Evolutionary conservation across 1,284 basidiomycete genomes (phyloP).

Genomic region (Cutaneotrichosporon spelunceum): DNA sequence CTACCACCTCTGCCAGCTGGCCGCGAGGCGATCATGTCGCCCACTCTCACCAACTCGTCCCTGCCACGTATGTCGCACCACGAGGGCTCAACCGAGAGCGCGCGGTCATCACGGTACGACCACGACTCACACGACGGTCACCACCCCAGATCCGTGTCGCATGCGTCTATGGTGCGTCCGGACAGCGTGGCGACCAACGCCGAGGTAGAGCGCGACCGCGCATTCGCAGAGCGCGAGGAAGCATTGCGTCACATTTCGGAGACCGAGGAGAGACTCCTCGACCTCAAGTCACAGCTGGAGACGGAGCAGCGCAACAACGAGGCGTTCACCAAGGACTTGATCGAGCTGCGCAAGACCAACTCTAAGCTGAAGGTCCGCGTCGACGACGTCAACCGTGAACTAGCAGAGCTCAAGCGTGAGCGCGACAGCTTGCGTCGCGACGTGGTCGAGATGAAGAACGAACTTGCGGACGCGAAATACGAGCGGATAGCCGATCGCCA

Average conservation of each 20-base stretch:
- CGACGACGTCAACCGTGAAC: slow-evolving; percentile 29
- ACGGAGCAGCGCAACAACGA: slow-evolving; percentile 24
- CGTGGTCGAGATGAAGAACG: slow-evolving; percentile 30
- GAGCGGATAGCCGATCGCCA: slow-evolving; percentile 41
- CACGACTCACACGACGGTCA: slow-evolving; percentile 24
- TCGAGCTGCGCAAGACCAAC: slow-evolving; percentile 31
- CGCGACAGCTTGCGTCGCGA: slow-evolving; percentile 29
- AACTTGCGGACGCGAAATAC: slow-evolving; percentile 29
- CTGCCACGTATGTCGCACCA: slow-evolving; percentile 16
- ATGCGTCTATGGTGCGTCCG: slow-evolving; percentile 12
- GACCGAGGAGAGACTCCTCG: slow-evolving; percentile 14
- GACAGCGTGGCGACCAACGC: slow-evolving; percentile 18
- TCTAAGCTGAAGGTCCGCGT: slow-evolving; percentile 43
- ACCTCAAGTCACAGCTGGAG: slow-evolving; percentile 19
- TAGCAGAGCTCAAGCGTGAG: slow-evolving; percentile 36
- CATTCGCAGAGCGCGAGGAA: slow-evolving; percentile 23
- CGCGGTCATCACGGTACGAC: slow-evolving; percentile 22
- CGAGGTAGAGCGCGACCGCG: slow-evolving; percentile 20
- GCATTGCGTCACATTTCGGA: slow-evolving; percentile 16
- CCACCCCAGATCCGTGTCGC: slow-evolving; percentile 2
- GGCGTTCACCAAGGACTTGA: slow-evolving; percentile 26
- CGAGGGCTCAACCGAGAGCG: slow-evolving; percentile 22
- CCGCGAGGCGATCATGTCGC: slow-evolving; percentile 24
- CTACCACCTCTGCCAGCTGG: slow-evolving; percentile 41
- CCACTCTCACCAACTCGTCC: slow-evolving; percentile 19